A percentile compares a stretch with the other conserved stretches of the same genome.
These are phyloP conservation scores for Stephania japonica DNA, from an alignment of 164 flowering plant species.

Conservation along the genomic window DNA sequence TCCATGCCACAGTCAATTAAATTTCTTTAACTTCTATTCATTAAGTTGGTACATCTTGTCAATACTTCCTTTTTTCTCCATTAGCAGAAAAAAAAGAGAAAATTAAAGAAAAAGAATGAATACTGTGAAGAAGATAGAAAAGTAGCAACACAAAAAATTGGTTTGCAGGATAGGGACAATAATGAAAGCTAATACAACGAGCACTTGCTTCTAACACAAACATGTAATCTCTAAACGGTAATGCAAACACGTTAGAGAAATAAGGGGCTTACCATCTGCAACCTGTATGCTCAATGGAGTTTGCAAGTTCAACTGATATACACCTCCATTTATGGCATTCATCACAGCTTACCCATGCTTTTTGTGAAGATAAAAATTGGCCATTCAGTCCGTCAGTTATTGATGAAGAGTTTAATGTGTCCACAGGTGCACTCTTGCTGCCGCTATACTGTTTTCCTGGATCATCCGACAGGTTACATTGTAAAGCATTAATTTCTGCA, in stretches of 20 bases:
- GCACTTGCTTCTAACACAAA: background rate
- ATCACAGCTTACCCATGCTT: conserved; percentile 95
- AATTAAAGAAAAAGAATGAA: no score
- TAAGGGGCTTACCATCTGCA: conserved; percentile 55
- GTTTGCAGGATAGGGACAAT: background rate
- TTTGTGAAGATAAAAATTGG: conserved; percentile 28
- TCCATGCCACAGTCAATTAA: background rate
- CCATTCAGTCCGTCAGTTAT: conserved; percentile 18
- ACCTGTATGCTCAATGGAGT: conserved; percentile 57
- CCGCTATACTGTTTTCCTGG: conserved; percentile 17
- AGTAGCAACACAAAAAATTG: no score
- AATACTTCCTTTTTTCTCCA: background rate
- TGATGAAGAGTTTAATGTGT: conserved; percentile 18
- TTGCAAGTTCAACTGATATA: conserved; percentile 71
- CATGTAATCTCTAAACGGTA: background rate
- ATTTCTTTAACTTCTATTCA: background rate
- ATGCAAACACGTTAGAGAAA: background rate
- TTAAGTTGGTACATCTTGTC: background rate
- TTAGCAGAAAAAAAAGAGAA: no score
- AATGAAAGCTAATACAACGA: background rate
- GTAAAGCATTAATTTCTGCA: conserved; percentile 20
- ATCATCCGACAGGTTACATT: conserved; percentile 17
- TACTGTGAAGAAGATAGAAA: no score
- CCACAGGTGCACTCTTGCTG: conserved; percentile 15
- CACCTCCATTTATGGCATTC: conserved; percentile 92